A percentile compares a stretch with the other conserved stretches of the same genome.
Conservation (phyloP, 192 early-diverging fungal species). For the Diversispora eburnea region DNA sequence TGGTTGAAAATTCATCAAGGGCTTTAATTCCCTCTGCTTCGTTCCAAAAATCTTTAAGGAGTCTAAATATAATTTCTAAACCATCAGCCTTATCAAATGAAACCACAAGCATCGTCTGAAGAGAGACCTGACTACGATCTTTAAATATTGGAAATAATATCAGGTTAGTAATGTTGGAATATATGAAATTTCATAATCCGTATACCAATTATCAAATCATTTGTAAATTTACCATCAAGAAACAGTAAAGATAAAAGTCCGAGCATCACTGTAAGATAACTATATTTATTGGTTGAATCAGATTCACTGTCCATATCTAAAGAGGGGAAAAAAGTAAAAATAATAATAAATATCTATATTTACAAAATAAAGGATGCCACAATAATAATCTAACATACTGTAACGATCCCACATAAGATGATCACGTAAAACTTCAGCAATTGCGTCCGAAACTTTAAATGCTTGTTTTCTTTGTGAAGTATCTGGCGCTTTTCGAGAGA, state of each 20-base stretch:
- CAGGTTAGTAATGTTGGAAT: no score
- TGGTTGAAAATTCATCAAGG: constrained; percentile 13
- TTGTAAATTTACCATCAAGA: constrained; percentile 44
- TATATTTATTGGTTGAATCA: constrained; percentile 43
- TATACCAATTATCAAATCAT: background rate
- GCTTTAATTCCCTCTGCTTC: constrained; percentile 35
- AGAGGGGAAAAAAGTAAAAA: constrained; percentile 5
- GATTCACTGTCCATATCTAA: constrained; percentile 4
- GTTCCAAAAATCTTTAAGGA: constrained; percentile 49
- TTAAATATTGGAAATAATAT: no score
- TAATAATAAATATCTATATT: background rate
- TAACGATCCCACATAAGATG: constrained; percentile 47
- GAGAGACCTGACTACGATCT: constrained; percentile 51
- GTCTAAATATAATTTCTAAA: constrained; percentile 44
- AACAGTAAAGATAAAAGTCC: constrained; percentile 53
- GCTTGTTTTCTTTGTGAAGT: constrained; percentile 44
- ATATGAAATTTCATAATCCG: background rate
- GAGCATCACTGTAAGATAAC: constrained; percentile 56
- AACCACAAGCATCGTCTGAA: constrained; percentile 61
- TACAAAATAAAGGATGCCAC: background rate
- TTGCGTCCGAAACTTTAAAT: constrained; percentile 56
- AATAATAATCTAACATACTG: constrained; percentile 26
- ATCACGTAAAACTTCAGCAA: constrained; percentile 52
- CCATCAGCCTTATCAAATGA: constrained; percentile 60
- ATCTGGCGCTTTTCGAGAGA: constrained; percentile 53